Base-by-base conservation (phyloP, 225 moss, liverwort and hornwort genomes). In the Sphagnum contortum region DNA sequence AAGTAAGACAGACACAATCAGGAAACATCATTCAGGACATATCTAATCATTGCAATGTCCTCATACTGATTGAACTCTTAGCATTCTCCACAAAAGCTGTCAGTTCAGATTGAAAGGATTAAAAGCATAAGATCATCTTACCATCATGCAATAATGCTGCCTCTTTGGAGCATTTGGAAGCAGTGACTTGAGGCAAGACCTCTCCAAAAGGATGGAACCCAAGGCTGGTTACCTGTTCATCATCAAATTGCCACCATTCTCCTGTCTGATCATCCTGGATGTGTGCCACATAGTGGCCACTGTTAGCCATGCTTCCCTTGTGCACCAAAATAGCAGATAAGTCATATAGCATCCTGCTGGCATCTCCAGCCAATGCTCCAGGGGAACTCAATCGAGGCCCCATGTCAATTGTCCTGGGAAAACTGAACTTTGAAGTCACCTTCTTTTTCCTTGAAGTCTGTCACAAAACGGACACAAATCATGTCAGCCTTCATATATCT, bases 241-340 rank as follows among this genome's bases (percentile, higher is more conserved):
- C 96, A 62, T 98, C 96, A 82, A 98, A 92, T 70, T 91, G 90
- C 96, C 96, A 98, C 96, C 96, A 98, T 76, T 85, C 88, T 64
- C 87, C 83, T 57, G 92, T 88, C 60, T 81, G 81, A 57, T 92
- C 96, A 69, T 98, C 92, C 74, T 90, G 90, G 48, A 98, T 89
- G 66, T 98, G 96, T 60, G 96, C 96, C 64, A 98, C 90, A 79
- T 98, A 98, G 74, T 98, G 96, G 48, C 96, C 96, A 74, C 96
- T 98, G 55, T 89, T 98, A 57, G 82, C 96, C 96, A 98, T 88
- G 75, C 81, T 98, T 68, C 96, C 96, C 75, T 89, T 98, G 75
- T 98, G 96, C 73, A 98, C 77, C 13, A 98, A 73, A 63, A 98
- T 98, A 48, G 96, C 90, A 70, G 92, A 85, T 74, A 98, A 88